Conservation (phyloP, 352 stramenopile genomes). For the Pseudoperonospora humuli region DNA sequence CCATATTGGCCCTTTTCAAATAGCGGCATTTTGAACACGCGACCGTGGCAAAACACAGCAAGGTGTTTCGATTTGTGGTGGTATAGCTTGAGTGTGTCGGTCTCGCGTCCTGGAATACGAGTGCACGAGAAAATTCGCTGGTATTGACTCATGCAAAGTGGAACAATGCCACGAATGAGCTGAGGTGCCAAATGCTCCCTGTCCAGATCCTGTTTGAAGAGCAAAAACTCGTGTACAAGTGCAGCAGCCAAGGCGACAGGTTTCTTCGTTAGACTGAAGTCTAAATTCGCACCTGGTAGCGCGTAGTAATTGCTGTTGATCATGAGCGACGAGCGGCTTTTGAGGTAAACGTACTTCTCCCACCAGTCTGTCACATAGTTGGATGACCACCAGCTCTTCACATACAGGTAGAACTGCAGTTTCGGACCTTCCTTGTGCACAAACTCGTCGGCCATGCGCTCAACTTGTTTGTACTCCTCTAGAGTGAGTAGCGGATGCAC, state of each 20-base stretch:
- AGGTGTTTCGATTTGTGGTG: conserved; percentile 78
- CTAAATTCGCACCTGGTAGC: conserved; percentile 51
- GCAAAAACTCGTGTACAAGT: conserved; percentile 71
- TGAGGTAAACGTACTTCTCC: conserved; percentile 88
- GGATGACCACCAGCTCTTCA: conserved; percentile 85
- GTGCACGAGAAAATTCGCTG: conserved; percentile 86
- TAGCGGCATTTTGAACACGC: conserved; percentile 84
- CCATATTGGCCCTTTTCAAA: conserved; percentile 76
- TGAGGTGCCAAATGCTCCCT: conserved; percentile 73
- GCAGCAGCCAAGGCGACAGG: conserved; percentile 55
- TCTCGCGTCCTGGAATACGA: conserved; percentile 79
- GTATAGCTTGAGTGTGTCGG: conserved; percentile 75
- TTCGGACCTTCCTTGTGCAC: conserved; percentile 84
- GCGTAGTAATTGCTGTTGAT: conserved; percentile 92
- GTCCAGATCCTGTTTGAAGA: conserved; percentile 85
- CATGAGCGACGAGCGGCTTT: conserved; percentile 81
- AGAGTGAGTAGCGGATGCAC: conserved; percentile 84
- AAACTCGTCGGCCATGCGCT: conserved; percentile 81
- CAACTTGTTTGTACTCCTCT: conserved; percentile 84
- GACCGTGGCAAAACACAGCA: conserved; percentile 78
- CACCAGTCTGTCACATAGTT: conserved; percentile 90
- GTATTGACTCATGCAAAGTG: conserved; percentile 89
- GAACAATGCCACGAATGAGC: conserved; percentile 79
- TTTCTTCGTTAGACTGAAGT: conserved; percentile 56
- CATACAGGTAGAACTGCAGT: conserved; percentile 86